Base-by-base conservation (phyloP, 2,329 filamentous ascomycete genomes). In the Paracoccidioides brasiliensis region DNA sequence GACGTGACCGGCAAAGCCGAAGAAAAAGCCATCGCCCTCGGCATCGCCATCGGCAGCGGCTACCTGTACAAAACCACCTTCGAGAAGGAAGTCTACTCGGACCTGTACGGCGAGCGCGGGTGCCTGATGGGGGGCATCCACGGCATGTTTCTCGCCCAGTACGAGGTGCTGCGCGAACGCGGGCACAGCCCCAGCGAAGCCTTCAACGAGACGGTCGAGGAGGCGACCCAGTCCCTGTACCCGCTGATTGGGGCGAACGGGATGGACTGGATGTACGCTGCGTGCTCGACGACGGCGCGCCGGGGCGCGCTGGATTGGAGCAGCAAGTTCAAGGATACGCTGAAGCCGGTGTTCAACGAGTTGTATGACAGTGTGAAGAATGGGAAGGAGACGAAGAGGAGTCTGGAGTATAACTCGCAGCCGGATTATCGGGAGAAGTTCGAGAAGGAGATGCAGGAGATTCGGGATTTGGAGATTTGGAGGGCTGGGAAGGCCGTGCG, bases 191-290 rank as follows among this genome's bases (percentile, higher is more conserved):
- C 93, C 73, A 91, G 86, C 67, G 93, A 98, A 80, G 93, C 93
- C 64, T 98, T 98, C 86, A 98, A 98, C 84, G 93, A 98, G 89
- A 98, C 93, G 64, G 93, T 98, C 65, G 93, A 98, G 83, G 93
- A 98, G 83, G 93, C 93, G 63, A 98, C 93, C 54, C 93, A 98
- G 83, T 89, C 83, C 64, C 81, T 98, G 70, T 98, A 98, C 83
- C 93, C 93, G 62, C 82, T 98, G 71, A 98, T 98, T 70, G 93
- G 91, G 71, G 83, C 82, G 77, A 87, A 97, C 78, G 93, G 93
- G 71, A 97, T 98, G 93, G 93, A 98, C 81, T 98, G 94, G 90
- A 98, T 98, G 93, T 98, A 94, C 80, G 90, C 91, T 74, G 93
- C 93, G 65, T 98, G 93, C 87, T 97, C 91, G 62, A 98, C 93